Conservation (phyloP, 306 rosid species). For the Cucurbita argyrosperma region DNA sequence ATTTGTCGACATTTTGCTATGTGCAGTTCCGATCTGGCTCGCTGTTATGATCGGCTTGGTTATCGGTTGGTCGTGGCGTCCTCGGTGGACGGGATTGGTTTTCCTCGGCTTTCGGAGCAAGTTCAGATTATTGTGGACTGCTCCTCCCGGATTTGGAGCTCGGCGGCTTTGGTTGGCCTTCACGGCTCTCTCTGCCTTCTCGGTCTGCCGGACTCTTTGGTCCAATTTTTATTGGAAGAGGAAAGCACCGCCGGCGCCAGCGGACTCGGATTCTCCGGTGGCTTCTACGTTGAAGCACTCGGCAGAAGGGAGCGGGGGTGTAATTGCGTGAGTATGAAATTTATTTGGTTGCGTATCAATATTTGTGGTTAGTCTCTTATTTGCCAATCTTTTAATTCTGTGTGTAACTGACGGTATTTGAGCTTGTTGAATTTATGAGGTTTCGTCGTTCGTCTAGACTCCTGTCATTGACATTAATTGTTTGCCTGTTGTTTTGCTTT, state of each 20-base stretch:
- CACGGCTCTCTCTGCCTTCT: slow-evolving; percentile 86
- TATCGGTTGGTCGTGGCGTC: slow-evolving; percentile 97
- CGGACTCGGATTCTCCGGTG: slow-evolving; percentile 5
- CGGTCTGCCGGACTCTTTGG: slow-evolving; percentile 71
- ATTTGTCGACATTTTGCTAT: slow-evolving; percentile 84
- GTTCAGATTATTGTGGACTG: slow-evolving; percentile 74
- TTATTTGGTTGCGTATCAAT: background rate
- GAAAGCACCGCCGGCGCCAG: slow-evolving; percentile 10
- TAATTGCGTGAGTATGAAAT: slow-evolving; percentile 16
- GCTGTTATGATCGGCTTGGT: slow-evolving; percentile 87
- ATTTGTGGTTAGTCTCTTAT: background rate
- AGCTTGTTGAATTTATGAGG: background rate
- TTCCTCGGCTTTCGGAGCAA: slow-evolving; percentile 88
- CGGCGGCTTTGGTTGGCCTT: slow-evolving; percentile 88
- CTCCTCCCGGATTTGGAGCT: slow-evolving; percentile 94
- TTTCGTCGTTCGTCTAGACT: background rate
- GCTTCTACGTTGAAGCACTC: background rate
- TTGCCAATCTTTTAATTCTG: background rate
- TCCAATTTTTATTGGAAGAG: slow-evolving; percentile 33
- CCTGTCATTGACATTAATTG: background rate
- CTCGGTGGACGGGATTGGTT: slow-evolving; percentile 84
- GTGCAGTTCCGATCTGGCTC: slow-evolving; percentile 94
- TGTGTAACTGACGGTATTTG: background rate
- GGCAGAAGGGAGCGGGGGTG: slow-evolving; percentile 4
- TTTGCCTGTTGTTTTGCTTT: background rate